Percentiles rank a stretch among this genome's conserved stretches.
These are phyloP conservation scores for Camelina neglecta DNA, from an alignment of 345 rosid genomes.

Conservation along the genomic window DNA sequence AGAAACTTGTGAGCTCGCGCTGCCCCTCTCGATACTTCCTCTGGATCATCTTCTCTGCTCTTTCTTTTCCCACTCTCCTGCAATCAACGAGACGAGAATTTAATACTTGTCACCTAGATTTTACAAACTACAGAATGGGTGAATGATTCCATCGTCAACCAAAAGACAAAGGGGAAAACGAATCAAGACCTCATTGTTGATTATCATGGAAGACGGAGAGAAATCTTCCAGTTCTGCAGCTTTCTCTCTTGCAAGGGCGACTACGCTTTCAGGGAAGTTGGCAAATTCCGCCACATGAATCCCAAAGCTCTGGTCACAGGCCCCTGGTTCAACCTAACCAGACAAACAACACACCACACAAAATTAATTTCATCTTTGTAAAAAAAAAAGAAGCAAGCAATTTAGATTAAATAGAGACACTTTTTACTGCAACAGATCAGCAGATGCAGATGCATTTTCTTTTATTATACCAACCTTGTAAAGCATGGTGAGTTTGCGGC, in stretches of 20 bases:
- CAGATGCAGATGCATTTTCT: conserved; percentile 24
- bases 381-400: background rate
- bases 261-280: conserved; percentile 94
- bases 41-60: conserved; percentile 55
- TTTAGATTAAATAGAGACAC: conserved; percentile 8
- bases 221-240: conserved; percentile 97
- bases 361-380: conserved; percentile 2
- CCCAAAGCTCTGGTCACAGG: conserved; percentile 99
- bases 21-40: conserved; percentile 71
- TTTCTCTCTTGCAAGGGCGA: conserved; percentile 89
- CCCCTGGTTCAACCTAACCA: conserved; percentile 84
- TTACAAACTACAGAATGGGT: background rate
- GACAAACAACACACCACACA: conserved; percentile 19
- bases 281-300: conserved; percentile 99
- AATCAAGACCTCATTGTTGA: conserved; percentile 56
- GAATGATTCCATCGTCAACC: conserved; percentile 7
- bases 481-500: conserved; percentile 92
- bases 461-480: conserved; percentile 64
- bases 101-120: conserved; percentile 4
- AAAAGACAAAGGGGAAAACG: conserved; percentile 1
- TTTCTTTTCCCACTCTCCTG: conserved; percentile 81
- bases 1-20: conserved; percentile 79
- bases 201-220: conserved; percentile 62
- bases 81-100: conserved; percentile 19
- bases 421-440: conserved; percentile 11